Conservation (phyloP, 306 rosid genomes). For the Albizia julibrissin region DNA sequence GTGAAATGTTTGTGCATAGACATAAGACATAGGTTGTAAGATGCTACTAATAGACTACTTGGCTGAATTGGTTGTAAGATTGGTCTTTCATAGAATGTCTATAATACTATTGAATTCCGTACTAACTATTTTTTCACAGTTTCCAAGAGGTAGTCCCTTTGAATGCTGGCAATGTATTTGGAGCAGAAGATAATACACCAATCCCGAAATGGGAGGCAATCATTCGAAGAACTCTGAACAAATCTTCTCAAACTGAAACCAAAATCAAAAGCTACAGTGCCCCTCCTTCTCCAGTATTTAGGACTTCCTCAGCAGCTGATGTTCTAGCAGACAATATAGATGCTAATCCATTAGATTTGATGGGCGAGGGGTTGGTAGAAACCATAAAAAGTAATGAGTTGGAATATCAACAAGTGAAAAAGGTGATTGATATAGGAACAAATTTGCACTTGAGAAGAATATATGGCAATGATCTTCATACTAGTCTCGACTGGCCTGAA, state of each 20-base stretch:
- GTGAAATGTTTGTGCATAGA: not conserved
- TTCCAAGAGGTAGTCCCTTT: conserved; percentile 97
- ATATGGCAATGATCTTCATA: conserved; percentile 59
- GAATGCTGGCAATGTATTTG: conserved; percentile 90
- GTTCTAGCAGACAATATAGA: conserved; percentile 59
- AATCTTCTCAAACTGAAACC: conserved; percentile 61
- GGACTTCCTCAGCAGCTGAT: conserved; percentile 84
- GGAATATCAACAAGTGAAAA: conserved; percentile 45
- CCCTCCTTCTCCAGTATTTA: conserved; percentile 83
- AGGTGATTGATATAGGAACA: conserved; percentile 46
- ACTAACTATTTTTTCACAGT: conserved; percentile 42
- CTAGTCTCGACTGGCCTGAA: conserved; percentile 86
- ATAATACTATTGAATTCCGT: conserved; percentile 2
- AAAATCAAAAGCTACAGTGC: conserved; percentile 82
- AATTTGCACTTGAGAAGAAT: conserved; percentile 59
- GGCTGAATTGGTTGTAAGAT: not conserved
- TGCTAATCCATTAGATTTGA: conserved; percentile 50
- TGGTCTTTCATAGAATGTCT: conserved; percentile 27
- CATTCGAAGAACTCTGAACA: conserved; percentile 79
- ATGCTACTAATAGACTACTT: not conserved
- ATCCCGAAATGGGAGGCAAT: conserved; percentile 91
- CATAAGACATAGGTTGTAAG: not conserved
- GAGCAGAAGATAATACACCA: conserved; percentile 86
- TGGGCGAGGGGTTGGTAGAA: conserved; percentile 43
- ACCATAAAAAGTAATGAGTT: conserved; percentile 34